A percentile compares a stretch with the other conserved stretches of the same genome.
phyloP scores from a whole-genome alignment of 176 grass and related monocot genomes.

The Otatea glauca region DNA sequence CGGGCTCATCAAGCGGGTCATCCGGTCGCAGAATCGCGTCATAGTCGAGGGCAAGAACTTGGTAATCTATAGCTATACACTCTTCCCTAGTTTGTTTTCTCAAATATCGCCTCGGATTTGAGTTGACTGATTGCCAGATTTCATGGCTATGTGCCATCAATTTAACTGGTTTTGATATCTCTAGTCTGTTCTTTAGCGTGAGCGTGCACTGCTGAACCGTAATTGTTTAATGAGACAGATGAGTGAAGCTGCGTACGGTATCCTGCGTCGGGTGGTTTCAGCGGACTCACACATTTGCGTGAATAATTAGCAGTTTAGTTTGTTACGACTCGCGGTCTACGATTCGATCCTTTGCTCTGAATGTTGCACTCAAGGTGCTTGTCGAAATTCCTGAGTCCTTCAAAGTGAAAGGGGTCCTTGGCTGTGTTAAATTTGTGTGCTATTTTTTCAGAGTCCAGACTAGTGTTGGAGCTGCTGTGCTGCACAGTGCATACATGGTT shows the following conservation, averaged over 20 bases:
- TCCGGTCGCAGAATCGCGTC: constrained; percentile 87
- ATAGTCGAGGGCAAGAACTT: constrained; percentile 95
- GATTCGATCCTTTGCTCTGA: no score
- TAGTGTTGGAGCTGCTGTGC: background rate
- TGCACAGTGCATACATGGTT: background rate
- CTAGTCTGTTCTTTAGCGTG: no score
- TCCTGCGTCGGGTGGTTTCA: no score
- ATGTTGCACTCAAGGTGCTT: background rate
- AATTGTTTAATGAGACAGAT: background rate
- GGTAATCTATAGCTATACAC: constrained; percentile 38
- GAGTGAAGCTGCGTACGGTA: no score
- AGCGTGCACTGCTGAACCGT: no score
- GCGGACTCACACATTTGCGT: no score
- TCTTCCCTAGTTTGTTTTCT: background rate
- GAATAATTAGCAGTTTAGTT: no score
- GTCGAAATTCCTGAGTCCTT: background rate
- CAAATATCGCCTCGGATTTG: background rate
- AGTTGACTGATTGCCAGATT: background rate
- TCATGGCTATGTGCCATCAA: background rate
- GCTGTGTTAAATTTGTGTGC: background rate
- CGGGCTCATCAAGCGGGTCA: constrained; percentile 56
- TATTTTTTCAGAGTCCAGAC: background rate
- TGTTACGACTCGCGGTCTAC: no score
- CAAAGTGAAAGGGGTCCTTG: background rate
- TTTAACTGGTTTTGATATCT: background rate